phyloP scores from a whole-genome alignment of 169 alveolate species.

The Plasmodium falciparum region DNA sequence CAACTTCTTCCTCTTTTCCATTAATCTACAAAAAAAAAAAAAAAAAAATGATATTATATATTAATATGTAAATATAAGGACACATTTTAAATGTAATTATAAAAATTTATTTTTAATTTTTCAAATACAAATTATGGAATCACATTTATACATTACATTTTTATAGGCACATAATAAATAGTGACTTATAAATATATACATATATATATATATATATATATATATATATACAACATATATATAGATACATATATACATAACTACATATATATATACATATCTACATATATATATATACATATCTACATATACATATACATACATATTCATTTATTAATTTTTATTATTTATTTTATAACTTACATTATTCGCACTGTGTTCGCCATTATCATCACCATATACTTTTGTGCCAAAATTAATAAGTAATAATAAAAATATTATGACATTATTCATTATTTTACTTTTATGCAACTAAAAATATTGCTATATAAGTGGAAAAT shows the following conservation, averaged over 20 bases:
- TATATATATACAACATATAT: neutral
- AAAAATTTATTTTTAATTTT: no score
- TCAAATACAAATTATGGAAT: no score
- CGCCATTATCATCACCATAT: slow-evolving; percentile 10
- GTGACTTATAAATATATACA: no score
- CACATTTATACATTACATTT: no score
- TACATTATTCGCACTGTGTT: slow-evolving; percentile 10
- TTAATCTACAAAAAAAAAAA: slow-evolving; percentile 5
- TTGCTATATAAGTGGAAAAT: slow-evolving; percentile 17
- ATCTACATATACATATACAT: neutral
- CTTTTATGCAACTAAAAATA: neutral
- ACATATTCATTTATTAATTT: neutral
- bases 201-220: neutral
- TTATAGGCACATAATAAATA: no score
- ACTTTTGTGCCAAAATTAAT: slow-evolving; percentile 31
- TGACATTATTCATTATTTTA: slow-evolving; percentile 48
- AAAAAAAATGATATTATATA: neutral
- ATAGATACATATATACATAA: no score
- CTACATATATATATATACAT: neutral
- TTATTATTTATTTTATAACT: slow-evolving; percentile 5
- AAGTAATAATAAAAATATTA: slow-evolving; percentile 38
- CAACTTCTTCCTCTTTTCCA: slow-evolving; percentile 26
- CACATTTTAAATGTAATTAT: neutral
- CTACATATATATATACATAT: neutral
- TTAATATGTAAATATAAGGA: neutral